These are phyloP conservation scores for Pestalotiopsis fici DNA, from an alignment of 2,329 filamentous ascomycete genomes.

Conservation along the genomic window DNA sequence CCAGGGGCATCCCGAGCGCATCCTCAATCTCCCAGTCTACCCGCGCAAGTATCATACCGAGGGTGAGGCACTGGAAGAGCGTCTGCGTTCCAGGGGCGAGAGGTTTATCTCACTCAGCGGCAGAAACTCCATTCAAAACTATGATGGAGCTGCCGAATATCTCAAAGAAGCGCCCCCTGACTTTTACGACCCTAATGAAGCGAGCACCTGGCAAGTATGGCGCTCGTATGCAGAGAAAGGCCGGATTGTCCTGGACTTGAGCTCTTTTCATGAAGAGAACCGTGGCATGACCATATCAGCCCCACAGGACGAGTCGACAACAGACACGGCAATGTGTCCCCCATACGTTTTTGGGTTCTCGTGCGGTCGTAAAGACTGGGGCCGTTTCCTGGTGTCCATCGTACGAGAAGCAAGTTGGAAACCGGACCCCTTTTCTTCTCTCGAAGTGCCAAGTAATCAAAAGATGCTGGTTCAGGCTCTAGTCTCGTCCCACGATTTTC, in stretches of 20 bases:
- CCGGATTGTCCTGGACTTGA: constrained; percentile 27
- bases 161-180: constrained; percentile 22
- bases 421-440: no score
- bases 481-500: constrained; percentile 27
- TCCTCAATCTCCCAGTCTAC: constrained; percentile 22
- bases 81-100: constrained; percentile 20
- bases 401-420: constrained; percentile 24
- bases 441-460: no score
- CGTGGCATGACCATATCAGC: constrained; percentile 13
- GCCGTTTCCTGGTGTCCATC: constrained; percentile 24
- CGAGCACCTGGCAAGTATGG: constrained; percentile 22
- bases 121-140: constrained; percentile 18
- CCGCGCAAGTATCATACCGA: constrained; percentile 20
- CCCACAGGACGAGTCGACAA: constrained; percentile 14
- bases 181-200: constrained; percentile 17
- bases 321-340: constrained; percentile 24
- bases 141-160: constrained; percentile 25
- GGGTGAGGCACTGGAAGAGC: constrained; percentile 20
- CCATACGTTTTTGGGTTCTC: constrained; percentile 28
- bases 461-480: no score
- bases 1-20: constrained; percentile 21
- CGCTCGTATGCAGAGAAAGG: constrained; percentile 27
- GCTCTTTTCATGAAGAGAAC: constrained; percentile 28
- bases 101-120: constrained; percentile 22
- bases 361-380: constrained; percentile 25